These are phyloP conservation scores for Diaporthe citrichinensis DNA, from an alignment of 2,329 filamentous ascomycete genomes.

Conservation along the genomic window DNA sequence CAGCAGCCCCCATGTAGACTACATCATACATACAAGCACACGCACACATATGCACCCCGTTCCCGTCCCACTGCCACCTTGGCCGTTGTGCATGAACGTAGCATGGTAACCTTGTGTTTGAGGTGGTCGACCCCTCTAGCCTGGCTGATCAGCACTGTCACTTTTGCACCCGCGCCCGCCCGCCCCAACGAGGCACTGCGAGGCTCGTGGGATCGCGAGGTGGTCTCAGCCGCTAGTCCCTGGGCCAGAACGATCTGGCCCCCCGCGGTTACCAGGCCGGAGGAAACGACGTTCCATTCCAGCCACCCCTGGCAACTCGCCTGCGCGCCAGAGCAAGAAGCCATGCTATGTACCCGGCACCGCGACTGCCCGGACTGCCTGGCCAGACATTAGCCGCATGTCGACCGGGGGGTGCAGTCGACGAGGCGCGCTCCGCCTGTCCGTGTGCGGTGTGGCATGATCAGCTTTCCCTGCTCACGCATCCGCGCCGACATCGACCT, in stretches of 20 bases:
- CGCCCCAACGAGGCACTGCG: conserved; percentile 1
- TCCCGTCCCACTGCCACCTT: not conserved
- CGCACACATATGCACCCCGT: not conserved
- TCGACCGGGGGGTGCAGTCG: not conserved
- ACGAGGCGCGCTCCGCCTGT: not conserved
- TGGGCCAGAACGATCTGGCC: conserved; percentile 32
- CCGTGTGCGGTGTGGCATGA: conserved; percentile 19
- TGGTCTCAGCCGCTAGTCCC: conserved; percentile 34
- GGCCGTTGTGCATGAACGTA: conserved; percentile 8
- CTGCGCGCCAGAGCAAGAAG: not conserved
- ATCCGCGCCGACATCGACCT: not conserved
- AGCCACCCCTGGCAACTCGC: not conserved
- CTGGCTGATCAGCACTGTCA: conserved; percentile 22
- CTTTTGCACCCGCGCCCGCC: not conserved
- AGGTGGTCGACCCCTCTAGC: not conserved
- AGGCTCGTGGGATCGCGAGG: not conserved
- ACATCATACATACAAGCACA: not conserved
- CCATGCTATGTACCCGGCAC: not conserved
- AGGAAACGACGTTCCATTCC: conserved; percentile 13
- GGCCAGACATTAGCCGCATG: not conserved
- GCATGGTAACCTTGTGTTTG: not conserved
- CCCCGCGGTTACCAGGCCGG: not conserved
- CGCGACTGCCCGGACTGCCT: not conserved
- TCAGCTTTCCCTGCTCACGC: not conserved
- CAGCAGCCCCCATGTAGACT: not conserved